Conservation (phyloP, 192 early-diverging fungal genomes). For the Backusella parvicylindrica region DNA sequence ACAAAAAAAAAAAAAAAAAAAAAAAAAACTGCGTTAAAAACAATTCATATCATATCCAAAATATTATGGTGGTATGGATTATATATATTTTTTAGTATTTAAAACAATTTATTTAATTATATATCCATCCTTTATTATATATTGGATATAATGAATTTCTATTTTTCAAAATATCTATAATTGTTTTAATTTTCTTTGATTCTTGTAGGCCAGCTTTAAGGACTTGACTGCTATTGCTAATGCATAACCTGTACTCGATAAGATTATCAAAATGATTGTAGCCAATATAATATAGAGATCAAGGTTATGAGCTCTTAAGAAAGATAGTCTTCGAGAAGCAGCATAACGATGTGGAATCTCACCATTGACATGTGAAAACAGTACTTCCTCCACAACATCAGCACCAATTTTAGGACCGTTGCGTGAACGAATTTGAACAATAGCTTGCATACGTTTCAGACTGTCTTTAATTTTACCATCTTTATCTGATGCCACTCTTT, state of each 20-base stretch:
- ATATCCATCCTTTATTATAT: too few relatives aligned
- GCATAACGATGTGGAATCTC: constrained; percentile 12
- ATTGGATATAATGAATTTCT: too few relatives aligned
- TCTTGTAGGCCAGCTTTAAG: background rate
- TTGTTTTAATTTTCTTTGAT: background rate
- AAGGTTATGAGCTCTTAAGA: constrained; percentile 8
- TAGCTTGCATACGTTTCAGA: background rate
- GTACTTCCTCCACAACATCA: constrained; percentile 22
- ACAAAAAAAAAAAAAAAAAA: too few relatives aligned
- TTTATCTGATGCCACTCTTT: background rate
- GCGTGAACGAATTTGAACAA: constrained; percentile 12
- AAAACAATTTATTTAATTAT: too few relatives aligned
- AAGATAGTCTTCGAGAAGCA: constrained; percentile 18
- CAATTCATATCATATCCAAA: too few relatives aligned
- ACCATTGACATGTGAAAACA: constrained; percentile 1
- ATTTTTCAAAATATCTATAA: background rate
- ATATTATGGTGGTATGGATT: too few relatives aligned
- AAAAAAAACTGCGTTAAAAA: too few relatives aligned
- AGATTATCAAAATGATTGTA: background rate
- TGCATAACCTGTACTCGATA: background rate
- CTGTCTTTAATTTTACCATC: background rate
- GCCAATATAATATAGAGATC: constrained; percentile 6
- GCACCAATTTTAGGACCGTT: background rate
- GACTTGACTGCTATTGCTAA: background rate
- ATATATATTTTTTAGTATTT: too few relatives aligned